Conservation (phyloP, 2,329 filamentous ascomycete genomes). For the Arthrinium phaeospermum region DNA sequence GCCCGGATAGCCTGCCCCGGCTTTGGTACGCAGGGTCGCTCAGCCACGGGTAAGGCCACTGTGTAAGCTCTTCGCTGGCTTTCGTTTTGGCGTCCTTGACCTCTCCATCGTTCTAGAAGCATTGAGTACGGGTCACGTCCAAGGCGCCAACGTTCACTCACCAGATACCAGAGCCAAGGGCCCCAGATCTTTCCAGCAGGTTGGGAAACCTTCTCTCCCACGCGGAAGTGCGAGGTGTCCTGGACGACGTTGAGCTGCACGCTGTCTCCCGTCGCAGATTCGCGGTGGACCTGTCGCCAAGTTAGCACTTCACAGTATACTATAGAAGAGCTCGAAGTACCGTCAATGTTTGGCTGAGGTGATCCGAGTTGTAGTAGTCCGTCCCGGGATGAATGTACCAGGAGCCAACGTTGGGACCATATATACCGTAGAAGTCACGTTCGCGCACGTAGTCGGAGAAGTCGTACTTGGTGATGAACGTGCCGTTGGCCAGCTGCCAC, state of each 20-base stretch:
- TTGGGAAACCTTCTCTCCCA: constrained; percentile 41
- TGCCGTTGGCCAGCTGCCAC: constrained; percentile 52
- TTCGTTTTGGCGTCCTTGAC: constrained; percentile 46
- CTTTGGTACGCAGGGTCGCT: constrained; percentile 50
- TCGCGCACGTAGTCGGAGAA: constrained; percentile 42
- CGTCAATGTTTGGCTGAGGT: constrained; percentile 58
- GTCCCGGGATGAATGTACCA: constrained; percentile 58
- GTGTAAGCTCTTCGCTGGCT: constrained; percentile 44
- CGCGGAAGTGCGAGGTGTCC: constrained; percentile 51
- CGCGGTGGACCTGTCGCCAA: constrained; percentile 48
- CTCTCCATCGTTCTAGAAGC: constrained; percentile 48
- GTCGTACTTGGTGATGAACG: constrained; percentile 58
- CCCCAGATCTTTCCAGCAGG: constrained; percentile 48
- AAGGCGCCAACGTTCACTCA: neutral
- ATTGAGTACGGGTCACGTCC: neutral
- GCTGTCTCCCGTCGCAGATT: constrained; percentile 54
- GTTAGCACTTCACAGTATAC: neutral
- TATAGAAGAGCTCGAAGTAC: constrained; percentile 23
- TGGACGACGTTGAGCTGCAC: constrained; percentile 61
- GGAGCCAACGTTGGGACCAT: constrained; percentile 53
- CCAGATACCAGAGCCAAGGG: constrained; percentile 49
- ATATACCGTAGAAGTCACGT: constrained; percentile 54
- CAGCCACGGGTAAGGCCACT: constrained; percentile 57
- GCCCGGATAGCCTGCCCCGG: constrained; percentile 51
- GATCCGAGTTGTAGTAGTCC: constrained; percentile 58